These are phyloP conservation scores for Fraxinus platypoda DNA, from an alignment of 305 asterid genomes.

Conservation along the genomic window DNA sequence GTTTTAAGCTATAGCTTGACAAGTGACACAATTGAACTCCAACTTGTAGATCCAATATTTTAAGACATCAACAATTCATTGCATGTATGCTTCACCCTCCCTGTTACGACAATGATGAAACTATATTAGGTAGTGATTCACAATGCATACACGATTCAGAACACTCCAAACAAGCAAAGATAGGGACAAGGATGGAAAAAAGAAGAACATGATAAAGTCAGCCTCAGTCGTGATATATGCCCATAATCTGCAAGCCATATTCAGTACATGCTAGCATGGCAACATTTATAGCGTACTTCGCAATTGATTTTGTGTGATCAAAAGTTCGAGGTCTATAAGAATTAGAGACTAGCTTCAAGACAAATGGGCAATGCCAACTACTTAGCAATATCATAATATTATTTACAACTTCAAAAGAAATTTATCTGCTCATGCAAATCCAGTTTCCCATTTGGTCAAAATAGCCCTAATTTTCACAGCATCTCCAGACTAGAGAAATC, in stretches of 20 bases:
- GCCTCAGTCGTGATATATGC: neutral
- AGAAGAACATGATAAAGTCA: neutral
- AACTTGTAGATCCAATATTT: conserved; percentile 10
- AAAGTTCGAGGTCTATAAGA: conserved; percentile 4
- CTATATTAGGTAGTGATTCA: conserved; percentile 1
- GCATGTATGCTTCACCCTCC: neutral
- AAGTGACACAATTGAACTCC: conserved; percentile 18
- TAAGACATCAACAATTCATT: neutral
- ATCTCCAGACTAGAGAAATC: neutral
- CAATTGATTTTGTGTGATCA: neutral
- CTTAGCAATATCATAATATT: neutral
- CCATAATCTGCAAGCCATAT: neutral
- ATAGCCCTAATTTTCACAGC: neutral
- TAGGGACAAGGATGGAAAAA: neutral
- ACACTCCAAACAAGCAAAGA: conserved; percentile 8
- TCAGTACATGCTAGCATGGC: neutral
- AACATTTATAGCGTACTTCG: neutral
- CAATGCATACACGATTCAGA: conserved; percentile 5
- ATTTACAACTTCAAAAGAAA: neutral
- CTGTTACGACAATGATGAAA: conserved; percentile 17
- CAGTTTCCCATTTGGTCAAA: neutral
- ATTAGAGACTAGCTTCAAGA: neutral
- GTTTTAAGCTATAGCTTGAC: conserved; percentile 12
- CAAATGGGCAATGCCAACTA: neutral
- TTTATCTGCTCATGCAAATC: neutral